Conservation (phyloP, 345 rosid species). For the Acer campestre region DNA sequence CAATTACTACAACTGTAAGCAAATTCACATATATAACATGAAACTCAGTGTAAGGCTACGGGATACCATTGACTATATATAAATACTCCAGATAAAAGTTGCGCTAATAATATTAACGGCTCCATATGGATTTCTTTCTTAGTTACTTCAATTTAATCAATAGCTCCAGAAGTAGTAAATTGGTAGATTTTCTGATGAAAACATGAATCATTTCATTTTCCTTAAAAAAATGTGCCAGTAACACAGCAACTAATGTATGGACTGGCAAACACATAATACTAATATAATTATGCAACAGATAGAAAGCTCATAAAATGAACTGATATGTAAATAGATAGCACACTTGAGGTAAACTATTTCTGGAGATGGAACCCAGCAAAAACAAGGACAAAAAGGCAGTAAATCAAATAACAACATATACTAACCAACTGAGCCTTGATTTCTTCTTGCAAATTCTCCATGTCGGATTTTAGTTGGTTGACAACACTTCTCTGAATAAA, state of each 20-base stretch:
- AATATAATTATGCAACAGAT: constrained; percentile 2
- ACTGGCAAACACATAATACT: neutral
- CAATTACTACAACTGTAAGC: neutral
- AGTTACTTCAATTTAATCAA: neutral
- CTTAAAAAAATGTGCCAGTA: neutral
- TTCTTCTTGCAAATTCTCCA: constrained; percentile 81
- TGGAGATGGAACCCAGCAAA: constrained; percentile 7
- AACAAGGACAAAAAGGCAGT: constrained; percentile 3
- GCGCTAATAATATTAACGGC: neutral
- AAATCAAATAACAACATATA: constrained; percentile 15
- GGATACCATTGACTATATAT: neutral
- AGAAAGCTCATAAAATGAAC: constrained; percentile 3
- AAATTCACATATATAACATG: neutral
- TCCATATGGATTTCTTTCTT: neutral
- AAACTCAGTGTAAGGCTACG: neutral
- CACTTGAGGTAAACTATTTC: constrained; percentile 17
- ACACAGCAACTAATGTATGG: constrained; percentile 1
- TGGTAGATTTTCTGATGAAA: neutral
- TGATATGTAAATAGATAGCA: neutral
- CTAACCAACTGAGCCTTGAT: constrained; percentile 81
- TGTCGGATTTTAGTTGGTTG: constrained; percentile 89
- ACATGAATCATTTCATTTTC: neutral
- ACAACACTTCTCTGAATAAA: constrained; percentile 77
- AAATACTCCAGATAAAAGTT: neutral
- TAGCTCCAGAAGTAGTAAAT: neutral